These are phyloP conservation scores for Scutellaria barbata DNA, from an alignment of 257 asterid species.

Conservation along the genomic window DNA sequence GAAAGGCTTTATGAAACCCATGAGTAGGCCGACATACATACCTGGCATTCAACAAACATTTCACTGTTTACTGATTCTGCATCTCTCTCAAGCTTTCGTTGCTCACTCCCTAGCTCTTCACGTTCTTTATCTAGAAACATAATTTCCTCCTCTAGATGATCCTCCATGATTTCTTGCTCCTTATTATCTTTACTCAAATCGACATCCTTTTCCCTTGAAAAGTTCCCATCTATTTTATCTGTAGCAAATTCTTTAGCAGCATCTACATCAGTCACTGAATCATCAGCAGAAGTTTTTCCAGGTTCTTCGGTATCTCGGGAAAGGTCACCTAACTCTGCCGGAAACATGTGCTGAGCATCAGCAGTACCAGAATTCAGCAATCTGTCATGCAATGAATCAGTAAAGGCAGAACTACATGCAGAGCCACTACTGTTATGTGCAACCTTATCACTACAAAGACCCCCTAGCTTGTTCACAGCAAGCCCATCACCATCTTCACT, in stretches of 20 bases:
- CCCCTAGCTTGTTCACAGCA: conserved; percentile 25
- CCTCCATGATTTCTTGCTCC: conserved; percentile 52
- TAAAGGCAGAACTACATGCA: conserved; percentile 28
- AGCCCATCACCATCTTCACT: conserved; percentile 34
- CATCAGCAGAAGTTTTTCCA: conserved; percentile 41
- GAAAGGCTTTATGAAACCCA: neutral
- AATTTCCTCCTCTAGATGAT: conserved; percentile 70
- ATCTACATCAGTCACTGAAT: conserved; percentile 35
- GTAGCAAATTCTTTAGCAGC: conserved; percentile 35
- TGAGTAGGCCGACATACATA: conserved; percentile 24
- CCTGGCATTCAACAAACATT: conserved; percentile 98
- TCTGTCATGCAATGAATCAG: conserved; percentile 28
- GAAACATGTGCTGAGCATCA: conserved; percentile 37
- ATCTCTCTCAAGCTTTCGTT: conserved; percentile 80
- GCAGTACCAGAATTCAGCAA: conserved; percentile 39
- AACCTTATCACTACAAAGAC: conserved; percentile 35
- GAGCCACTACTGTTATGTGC: conserved; percentile 27
- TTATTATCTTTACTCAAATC: conserved; percentile 34
- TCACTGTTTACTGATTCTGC: conserved; percentile 90
- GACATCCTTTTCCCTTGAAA: conserved; percentile 39
- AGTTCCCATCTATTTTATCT: conserved; percentile 38
- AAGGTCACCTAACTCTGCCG: conserved; percentile 39
- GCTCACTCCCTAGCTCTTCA: conserved; percentile 72
- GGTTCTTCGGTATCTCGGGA: conserved; percentile 26
- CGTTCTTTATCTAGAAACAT: conserved; percentile 62